A percentile compares a stretch with the other conserved stretches of the same genome.
phyloP scores from a whole-genome alignment of 208 protist species.

The Angomonas ambiguus region DNA sequence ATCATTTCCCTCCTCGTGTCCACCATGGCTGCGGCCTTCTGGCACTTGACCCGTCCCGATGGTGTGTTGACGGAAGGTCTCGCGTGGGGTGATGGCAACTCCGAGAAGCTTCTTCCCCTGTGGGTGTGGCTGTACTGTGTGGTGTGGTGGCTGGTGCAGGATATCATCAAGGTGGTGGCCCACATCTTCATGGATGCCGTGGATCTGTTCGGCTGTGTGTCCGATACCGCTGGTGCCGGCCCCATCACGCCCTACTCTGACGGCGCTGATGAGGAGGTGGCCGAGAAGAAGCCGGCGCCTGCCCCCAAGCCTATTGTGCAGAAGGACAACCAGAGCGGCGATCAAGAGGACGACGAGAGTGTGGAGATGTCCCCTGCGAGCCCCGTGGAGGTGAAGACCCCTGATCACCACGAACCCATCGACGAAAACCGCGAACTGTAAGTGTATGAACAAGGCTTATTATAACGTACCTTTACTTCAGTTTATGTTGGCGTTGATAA shows the following conservation, averaged over 20 bases:
- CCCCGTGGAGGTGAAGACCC: slow-evolving; percentile 16
- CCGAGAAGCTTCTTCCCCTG: slow-evolving; percentile 67
- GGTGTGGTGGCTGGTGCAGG: slow-evolving; percentile 89
- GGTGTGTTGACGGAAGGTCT: slow-evolving; percentile 69
- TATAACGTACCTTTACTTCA: too few relatives aligned
- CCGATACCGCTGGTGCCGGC: slow-evolving; percentile 29
- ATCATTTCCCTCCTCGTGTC: slow-evolving; percentile 66
- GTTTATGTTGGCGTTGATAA: not conserved
- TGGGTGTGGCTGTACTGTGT: slow-evolving; percentile 91
- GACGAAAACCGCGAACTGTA: slow-evolving; percentile 3
- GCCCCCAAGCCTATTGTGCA: not conserved
- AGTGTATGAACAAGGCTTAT: not conserved
- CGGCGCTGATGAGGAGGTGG: slow-evolving; percentile 11
- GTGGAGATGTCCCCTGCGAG: slow-evolving; percentile 13
- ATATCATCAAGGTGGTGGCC: slow-evolving; percentile 69
- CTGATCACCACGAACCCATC: slow-evolving; percentile 12
- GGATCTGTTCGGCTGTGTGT: slow-evolving; percentile 71
- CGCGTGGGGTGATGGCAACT: slow-evolving; percentile 37
- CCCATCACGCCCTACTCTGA: slow-evolving; percentile 30
- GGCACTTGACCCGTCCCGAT: slow-evolving; percentile 52
- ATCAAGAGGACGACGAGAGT: not conserved
- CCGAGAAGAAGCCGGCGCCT: not conserved
- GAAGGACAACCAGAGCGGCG: slow-evolving; percentile 4
- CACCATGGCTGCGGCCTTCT: slow-evolving; percentile 67
- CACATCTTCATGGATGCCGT: slow-evolving; percentile 64